These are phyloP conservation scores for Iberis pinnata DNA, from an alignment of 345 rosid species.

Conservation along the genomic window DNA sequence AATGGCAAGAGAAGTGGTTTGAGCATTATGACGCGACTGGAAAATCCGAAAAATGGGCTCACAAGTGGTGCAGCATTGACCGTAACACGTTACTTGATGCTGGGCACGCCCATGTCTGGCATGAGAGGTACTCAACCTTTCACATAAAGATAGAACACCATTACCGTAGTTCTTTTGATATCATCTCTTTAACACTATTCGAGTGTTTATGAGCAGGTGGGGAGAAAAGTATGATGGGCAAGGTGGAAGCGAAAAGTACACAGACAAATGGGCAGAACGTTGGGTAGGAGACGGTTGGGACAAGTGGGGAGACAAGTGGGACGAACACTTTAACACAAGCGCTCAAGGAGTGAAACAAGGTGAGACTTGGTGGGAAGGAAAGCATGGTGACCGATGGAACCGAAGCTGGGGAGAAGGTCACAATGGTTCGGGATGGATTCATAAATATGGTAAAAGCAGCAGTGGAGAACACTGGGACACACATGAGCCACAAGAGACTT, in stretches of 20 bases:
- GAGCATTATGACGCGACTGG: conserved; percentile 86
- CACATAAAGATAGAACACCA: conserved; percentile 1
- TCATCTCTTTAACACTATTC: not conserved
- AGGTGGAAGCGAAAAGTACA: conserved; percentile 83
- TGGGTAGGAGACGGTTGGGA: conserved; percentile 79
- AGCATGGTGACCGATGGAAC: conserved; percentile 77
- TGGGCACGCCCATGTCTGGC: conserved; percentile 99
- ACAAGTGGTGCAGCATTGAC: conserved; percentile 93
- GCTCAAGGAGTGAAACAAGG: conserved; percentile 95
- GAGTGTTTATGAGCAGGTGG: conserved; percentile 46
- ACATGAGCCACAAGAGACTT: conserved; percentile 60
- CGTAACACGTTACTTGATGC: conserved; percentile 64
- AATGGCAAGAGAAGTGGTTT: conserved; percentile 96
- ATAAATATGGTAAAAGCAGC: conserved; percentile 95
- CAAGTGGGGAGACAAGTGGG: conserved; percentile 99
- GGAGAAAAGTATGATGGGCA: conserved; percentile 87
- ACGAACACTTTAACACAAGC: conserved; percentile 64
- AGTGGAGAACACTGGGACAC: conserved; percentile 97
- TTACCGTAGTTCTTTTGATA: not conserved
- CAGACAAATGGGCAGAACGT: conserved; percentile 95
- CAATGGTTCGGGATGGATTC: conserved; percentile 88
- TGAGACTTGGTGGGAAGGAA: conserved; percentile 94
- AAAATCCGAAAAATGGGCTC: conserved; percentile 88
- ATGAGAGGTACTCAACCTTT: conserved; percentile 57
- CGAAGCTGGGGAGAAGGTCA: conserved; percentile 93